Conservation (phyloP, 805 yeast species). For the Schizosaccharomyces octosporus region DNA sequence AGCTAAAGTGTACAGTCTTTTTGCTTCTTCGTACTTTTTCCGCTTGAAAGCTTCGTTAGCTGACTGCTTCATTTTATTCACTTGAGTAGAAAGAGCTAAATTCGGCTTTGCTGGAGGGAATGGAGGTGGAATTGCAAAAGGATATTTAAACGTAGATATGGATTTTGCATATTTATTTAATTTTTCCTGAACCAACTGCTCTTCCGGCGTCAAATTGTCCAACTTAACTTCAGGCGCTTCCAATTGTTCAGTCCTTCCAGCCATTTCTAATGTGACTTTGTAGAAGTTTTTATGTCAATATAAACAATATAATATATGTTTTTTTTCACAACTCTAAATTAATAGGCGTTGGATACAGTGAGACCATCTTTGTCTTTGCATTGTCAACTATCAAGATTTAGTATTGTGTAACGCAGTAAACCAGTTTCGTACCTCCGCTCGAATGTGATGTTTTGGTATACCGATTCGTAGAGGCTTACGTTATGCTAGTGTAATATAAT, state of each 20-base stretch:
- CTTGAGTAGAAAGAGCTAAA: not conserved
- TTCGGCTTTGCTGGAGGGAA: not conserved
- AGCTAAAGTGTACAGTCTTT: conserved; percentile 15
- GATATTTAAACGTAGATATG: not conserved
- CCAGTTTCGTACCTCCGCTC: too few relatives aligned
- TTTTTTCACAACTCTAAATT: too few relatives aligned
- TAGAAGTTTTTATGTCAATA: too few relatives aligned
- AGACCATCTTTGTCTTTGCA: too few relatives aligned
- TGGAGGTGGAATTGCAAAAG: not conserved
- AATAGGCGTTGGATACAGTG: too few relatives aligned
- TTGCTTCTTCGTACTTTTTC: conserved; percentile 13
- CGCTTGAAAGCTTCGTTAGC: conserved; percentile 13
- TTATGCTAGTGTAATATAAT: too few relatives aligned
- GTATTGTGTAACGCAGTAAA: too few relatives aligned
- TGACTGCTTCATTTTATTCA: conserved; percentile 3
- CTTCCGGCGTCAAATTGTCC: not conserved
- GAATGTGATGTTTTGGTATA: too few relatives aligned
- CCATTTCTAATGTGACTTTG: too few relatives aligned
- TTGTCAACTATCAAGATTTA: too few relatives aligned
- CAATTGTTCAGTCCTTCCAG: not conserved
- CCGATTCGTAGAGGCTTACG: too few relatives aligned
- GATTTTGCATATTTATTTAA: not conserved
- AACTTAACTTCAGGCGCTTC: not conserved
- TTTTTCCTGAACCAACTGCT: not conserved
- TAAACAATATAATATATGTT: too few relatives aligned